These are phyloP conservation scores for Plantago elongata DNA, from an alignment of 257 asterid species.

Conservation along the genomic window DNA sequence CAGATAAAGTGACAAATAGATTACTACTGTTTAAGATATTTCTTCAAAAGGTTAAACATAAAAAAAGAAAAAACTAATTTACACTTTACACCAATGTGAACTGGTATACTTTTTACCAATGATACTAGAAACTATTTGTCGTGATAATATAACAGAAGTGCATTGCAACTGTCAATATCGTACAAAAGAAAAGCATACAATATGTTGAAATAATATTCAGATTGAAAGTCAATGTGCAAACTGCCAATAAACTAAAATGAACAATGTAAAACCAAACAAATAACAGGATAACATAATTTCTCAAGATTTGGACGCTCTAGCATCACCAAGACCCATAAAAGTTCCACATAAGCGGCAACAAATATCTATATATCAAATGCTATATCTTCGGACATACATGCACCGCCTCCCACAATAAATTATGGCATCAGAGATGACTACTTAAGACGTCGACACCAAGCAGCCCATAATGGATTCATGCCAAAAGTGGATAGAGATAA, in stretches of 20 bases:
- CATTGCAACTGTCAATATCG: too few species aligned
- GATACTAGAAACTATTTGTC: too few species aligned
- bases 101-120: too few species aligned
- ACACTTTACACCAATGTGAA: too few species aligned
- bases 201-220: background rate
- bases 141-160: too few species aligned
- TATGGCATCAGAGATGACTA: background rate
- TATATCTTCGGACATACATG: too few species aligned
- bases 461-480: too few species aligned
- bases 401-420: background rate
- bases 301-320: background rate
- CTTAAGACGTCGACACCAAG: background rate
- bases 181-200: background rate
- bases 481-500: too few species aligned
- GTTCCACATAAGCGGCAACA: background rate
- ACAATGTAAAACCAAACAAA: background rate
- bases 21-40: background rate
- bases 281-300: background rate
- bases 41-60: background rate
- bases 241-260: background rate
- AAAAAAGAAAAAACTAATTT: background rate
- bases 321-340: too few species aligned
- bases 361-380: background rate
- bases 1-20: background rate
- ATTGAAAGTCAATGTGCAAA: constrained; percentile 5